Conservation (phyloP, 805 yeast species). For the Saitoella complicata region DNA sequence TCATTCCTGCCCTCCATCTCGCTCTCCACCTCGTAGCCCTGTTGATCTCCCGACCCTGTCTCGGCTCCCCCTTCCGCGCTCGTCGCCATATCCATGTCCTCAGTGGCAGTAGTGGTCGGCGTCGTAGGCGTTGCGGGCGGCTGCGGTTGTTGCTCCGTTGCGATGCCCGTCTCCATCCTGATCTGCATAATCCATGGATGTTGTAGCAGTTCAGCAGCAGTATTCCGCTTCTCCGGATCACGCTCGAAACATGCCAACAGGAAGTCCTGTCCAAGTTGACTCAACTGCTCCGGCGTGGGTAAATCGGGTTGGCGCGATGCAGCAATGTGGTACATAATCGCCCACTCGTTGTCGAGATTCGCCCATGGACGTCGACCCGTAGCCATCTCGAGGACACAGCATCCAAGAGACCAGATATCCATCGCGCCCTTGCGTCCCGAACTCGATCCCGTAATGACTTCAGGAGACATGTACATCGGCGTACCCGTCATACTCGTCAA, state of each 20-base stretch:
- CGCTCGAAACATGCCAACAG: slow-evolving; percentile 61
- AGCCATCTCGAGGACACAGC: slow-evolving; percentile 91
- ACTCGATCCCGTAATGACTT: slow-evolving; percentile 66
- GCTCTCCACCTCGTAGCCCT: no score
- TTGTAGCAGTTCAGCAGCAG: slow-evolving; percentile 67
- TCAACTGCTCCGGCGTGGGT: slow-evolving; percentile 64
- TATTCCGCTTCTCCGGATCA: slow-evolving; percentile 63
- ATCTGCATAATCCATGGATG: slow-evolving; percentile 68
- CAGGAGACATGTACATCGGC: slow-evolving; percentile 99
- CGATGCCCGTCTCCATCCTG: slow-evolving; percentile 8
- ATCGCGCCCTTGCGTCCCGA: slow-evolving; percentile 45
- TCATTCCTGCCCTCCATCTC: no score
- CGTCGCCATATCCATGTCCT: no score
- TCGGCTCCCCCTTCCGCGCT: no score
- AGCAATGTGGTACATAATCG: slow-evolving; percentile 95
- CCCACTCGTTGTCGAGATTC: slow-evolving; percentile 91
- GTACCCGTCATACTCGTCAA: slow-evolving; percentile 64
- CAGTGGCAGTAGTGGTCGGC: no score
- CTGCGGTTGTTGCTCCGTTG: no score
- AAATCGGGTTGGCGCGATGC: slow-evolving; percentile 83
- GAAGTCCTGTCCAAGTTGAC: slow-evolving; percentile 56
- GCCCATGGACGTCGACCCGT: slow-evolving; percentile 97
- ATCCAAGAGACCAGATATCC: slow-evolving; percentile 95
- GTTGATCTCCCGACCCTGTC: no score
- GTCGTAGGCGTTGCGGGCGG: no score